Conservation (phyloP, 768 basidiomycete species). For the Phlebiopsis flavidoalba region DNA sequence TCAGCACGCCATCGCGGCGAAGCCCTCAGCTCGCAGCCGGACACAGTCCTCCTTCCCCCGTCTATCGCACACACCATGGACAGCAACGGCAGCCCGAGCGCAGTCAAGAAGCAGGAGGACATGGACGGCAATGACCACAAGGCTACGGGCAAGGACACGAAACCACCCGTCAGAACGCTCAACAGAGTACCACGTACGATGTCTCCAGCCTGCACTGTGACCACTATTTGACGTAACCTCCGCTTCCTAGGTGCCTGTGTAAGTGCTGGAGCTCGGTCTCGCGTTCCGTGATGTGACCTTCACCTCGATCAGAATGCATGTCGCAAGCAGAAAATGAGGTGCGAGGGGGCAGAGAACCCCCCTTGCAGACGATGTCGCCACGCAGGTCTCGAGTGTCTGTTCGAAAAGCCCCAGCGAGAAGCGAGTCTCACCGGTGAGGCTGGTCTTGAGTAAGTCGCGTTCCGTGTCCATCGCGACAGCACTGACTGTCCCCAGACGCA, state of each 20-base stretch:
- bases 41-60: background rate
- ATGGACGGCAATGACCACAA: slow-evolving; percentile 40
- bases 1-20: background rate
- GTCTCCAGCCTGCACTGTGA: slow-evolving; percentile 1
- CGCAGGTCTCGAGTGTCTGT: slow-evolving; percentile 86
- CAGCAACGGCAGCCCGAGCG: slow-evolving; percentile 15
- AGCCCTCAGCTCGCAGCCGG: background rate
- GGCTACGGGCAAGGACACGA: slow-evolving; percentile 52
- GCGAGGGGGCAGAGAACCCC: slow-evolving; percentile 93
- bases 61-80: slow-evolving; percentile 16
- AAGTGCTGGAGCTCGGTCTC: slow-evolving; percentile 22
- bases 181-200: slow-evolving; percentile 82
- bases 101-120: slow-evolving; percentile 61
- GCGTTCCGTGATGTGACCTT: slow-evolving; percentile 8
- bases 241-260: slow-evolving; percentile 69
- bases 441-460: slow-evolving; percentile 69
- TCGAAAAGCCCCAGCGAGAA: slow-evolving; percentile 90
- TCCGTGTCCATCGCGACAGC: background rate
- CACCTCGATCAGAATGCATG: slow-evolving; percentile 72
- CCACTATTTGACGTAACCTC: slow-evolving; percentile 8
- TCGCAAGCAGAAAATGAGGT: slow-evolving; percentile 95
- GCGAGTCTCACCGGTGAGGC: slow-evolving; percentile 86
- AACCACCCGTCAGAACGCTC: slow-evolving; percentile 71
- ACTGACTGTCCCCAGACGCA: slow-evolving; percentile 54
- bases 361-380: slow-evolving; percentile 94